Evolutionary conservation across 2,329 filamentous ascomycete genomes (phyloP), one percentile per base, ranked within the genome.

Genomic region (Thelonectria discophora): DNA sequence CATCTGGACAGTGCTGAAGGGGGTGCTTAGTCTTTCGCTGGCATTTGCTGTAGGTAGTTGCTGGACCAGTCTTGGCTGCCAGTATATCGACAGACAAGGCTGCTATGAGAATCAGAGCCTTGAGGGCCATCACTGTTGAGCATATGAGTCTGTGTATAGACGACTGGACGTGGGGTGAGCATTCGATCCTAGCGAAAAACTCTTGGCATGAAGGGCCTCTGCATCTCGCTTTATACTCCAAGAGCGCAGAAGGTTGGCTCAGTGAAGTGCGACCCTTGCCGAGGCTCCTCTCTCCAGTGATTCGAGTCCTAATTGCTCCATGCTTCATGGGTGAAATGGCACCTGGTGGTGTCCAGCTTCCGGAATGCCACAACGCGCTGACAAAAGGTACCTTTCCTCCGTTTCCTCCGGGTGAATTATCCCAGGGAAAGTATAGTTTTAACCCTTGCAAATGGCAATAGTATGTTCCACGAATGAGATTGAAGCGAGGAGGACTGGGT

Each of bases 1-100:
- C 74, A 3, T 62, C 32, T 5, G 78, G 78, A 54, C 79, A 80
- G 10, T 77, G 76, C 2, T 73, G 60, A 18, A 55, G 20, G 5
- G 61, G 61, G 30, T 54, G 37, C n/a, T 34, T 20, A 2, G 59
- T 62, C 20, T 55, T 51, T 30, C 46, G 53, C 46, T 62, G 59
- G 13, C 59, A 62, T 47, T 40, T 47, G 17, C 39, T 58, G 39
- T 62, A 62, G 6, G 59, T 62, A 9, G 54, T 45, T 7, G 55
- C 50, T 4, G 59, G 59, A 15, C 17, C 30, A 30, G 9, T 46
- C 20, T 55, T 21, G 12, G 15, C 42, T 7, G 30, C 52, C 21
- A 32, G 13, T 8, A 24, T 21, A 17, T 46, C 18, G 13, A 37
- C 17, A 7, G 9, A 13, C 6, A 47, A 13, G 7, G 24, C n/a